Conservation (phyloP, 208 protist genomes). For the Trypanosoma brucei region DNA sequence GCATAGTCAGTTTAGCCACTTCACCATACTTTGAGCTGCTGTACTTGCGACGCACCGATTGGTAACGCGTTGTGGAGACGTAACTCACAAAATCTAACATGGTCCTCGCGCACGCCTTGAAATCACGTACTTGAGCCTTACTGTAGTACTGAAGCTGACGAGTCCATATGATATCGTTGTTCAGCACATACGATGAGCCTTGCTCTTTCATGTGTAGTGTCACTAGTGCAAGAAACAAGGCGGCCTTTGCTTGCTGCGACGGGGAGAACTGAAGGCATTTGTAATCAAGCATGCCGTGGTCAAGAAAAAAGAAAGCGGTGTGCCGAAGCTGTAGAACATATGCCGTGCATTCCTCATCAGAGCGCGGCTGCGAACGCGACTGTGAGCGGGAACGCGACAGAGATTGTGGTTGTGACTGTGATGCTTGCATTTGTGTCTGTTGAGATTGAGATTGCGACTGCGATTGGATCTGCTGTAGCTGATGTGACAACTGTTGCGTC, state of each 20-base stretch:
- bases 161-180: slow-evolving; percentile 43
- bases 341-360: slow-evolving; percentile 36
- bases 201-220: slow-evolving; percentile 53
- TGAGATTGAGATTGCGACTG: background rate
- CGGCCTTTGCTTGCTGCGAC: slow-evolving; percentile 89
- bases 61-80: slow-evolving; percentile 79
- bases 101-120: slow-evolving; percentile 67
- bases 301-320: slow-evolving; percentile 81
- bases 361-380: background rate
- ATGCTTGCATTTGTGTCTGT: background rate
- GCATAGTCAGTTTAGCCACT: slow-evolving; percentile 62
- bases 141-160: slow-evolving; percentile 66
- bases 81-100: slow-evolving; percentile 81
- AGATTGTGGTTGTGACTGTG: background rate
- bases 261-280: slow-evolving; percentile 90
- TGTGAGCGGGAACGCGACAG: background rate
- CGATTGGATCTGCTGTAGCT: background rate
- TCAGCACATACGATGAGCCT: slow-evolving; percentile 5
- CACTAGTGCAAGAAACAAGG: slow-evolving; percentile 85
- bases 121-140: slow-evolving; percentile 49
- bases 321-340: slow-evolving; percentile 41
- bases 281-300: slow-evolving; percentile 84
- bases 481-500: background rate
- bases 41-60: slow-evolving; percentile 87
- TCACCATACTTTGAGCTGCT: slow-evolving; percentile 70